phyloP scores from a whole-genome alignment of 1,284 basidiomycete species.

The Microbotryum saponariae region DNA sequence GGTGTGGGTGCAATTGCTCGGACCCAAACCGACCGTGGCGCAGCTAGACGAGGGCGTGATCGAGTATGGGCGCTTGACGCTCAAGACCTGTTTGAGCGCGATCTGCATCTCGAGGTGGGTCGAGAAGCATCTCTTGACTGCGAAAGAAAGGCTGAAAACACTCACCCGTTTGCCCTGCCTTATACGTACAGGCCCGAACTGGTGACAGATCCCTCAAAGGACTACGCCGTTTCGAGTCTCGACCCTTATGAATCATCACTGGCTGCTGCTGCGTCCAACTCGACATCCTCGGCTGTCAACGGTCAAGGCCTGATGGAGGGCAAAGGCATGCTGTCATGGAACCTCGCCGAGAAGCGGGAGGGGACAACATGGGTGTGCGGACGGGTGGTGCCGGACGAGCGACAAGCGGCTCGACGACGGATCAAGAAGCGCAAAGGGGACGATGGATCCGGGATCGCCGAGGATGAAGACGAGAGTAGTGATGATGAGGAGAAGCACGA shows the following conservation, averaged over 20 bases:
- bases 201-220: constrained; percentile 27
- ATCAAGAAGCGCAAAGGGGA: constrained; percentile 15
- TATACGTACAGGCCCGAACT: constrained; percentile 21
- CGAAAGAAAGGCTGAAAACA: background rate
- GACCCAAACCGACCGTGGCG: background rate
- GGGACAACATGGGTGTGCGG: constrained; percentile 30
- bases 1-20: constrained; percentile 28
- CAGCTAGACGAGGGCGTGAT: background rate
- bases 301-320: constrained; percentile 29
- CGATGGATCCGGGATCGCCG: background rate
- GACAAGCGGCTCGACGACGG: constrained; percentile 1
- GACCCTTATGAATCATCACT: constrained; percentile 31
- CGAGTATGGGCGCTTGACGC: constrained; percentile 28
- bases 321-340: constrained; percentile 34
- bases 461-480: constrained; percentile 12
- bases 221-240: constrained; percentile 30
- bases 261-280: background rate
- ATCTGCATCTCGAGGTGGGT: constrained; percentile 31
- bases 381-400: constrained; percentile 3
- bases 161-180: background rate
- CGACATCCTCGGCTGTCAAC: background rate
- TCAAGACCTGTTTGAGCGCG: constrained; percentile 30
- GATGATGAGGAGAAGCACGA: constrained; percentile 20
- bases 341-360: constrained; percentile 31
- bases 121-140: background rate